Evolutionary conservation across 306 rosid species (phyloP), one percentile per base, ranked within the genome.

Genomic region (Prunus mume): DNA sequence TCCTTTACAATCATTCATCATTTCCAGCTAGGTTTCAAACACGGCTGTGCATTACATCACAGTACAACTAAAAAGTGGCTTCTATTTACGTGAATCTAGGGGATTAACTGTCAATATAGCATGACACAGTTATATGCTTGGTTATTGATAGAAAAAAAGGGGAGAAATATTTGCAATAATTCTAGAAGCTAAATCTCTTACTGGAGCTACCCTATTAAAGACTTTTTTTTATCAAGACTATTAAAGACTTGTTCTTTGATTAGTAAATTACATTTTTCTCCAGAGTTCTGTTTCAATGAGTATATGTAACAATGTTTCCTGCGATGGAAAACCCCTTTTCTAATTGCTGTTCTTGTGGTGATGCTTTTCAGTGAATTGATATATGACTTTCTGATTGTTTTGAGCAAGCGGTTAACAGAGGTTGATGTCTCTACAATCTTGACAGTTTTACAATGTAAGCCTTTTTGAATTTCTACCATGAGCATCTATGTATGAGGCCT

Each of bases 391-490:
- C 84, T 94, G 69, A 64, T 74, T 74, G 74, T 85, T 83, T 75
- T 94, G 97, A 81, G 97, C 91, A 87, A 91, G 88, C 80, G 83
- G 56, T 80, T 94, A 75, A 79, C 85, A 5, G 98, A 91, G 89
- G 68, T 84, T 34, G 98, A 94, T 69, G 96, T 94, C 79, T 90
- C 97, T 69, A 89, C 88, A 82, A 94, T 94, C 81, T 85, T 88
- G 85, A 82, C 90, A 47, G 72, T 90, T 76, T 80, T 91, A 69
- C 91, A 93, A 76, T 84, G 98, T 93, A 88, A 91, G 97, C 22
- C 14, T 64, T 58, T 66, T 67, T 46, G 46, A 32, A 67, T 41
- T 76, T 68, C 13, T 76, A 28, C 32, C 55, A 8, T 19, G 43
- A 43, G 32, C 8, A 9, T 66, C 27, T 17, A 28, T 38, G 2